Percentiles rank a stretch among this genome's conserved stretches.
These are phyloP conservation scores for Helichrysum umbraculigerum DNA, from an alignment of 129 eudicot genomes.

Conservation along the genomic window DNA sequence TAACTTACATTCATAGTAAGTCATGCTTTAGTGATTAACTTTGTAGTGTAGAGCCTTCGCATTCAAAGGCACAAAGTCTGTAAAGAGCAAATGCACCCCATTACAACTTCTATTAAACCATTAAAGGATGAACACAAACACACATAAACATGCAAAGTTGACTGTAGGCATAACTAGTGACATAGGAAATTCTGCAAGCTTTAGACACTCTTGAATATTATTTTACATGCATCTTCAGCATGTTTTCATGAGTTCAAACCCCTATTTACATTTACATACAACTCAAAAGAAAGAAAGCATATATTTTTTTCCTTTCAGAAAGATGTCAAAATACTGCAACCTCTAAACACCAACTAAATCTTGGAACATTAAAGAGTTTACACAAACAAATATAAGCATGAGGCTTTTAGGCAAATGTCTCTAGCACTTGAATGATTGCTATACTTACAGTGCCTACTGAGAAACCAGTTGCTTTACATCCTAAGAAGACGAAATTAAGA, in stretches of 20 bases:
- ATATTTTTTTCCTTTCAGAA: too few relatives aligned
- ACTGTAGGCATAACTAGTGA: too few relatives aligned
- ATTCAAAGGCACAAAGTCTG: too few relatives aligned
- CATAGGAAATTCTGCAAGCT: too few relatives aligned
- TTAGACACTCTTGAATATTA: too few relatives aligned
- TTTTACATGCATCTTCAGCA: not conserved
- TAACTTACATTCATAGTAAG: too few relatives aligned
- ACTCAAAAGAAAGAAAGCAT: not conserved
- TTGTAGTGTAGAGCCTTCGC: too few relatives aligned
- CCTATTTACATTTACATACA: not conserved
- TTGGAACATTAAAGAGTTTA: not conserved
- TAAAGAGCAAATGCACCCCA: too few relatives aligned
- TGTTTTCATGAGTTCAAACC: not conserved
- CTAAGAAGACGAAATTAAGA: not conserved
- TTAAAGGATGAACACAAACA: too few relatives aligned
- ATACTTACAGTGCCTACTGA: not conserved
- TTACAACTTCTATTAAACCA: too few relatives aligned
- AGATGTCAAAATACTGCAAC: not conserved
- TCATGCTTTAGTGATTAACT: too few relatives aligned
- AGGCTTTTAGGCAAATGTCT: not conserved
- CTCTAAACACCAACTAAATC: not conserved
- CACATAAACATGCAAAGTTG: too few relatives aligned
- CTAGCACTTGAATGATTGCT: not conserved
- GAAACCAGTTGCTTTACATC: conserved; percentile 1
- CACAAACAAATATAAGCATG: not conserved